Percentiles rank a stretch among this genome's conserved stretches.
These are phyloP conservation scores for Globomyces sp. DNA, from an alignment of 371 early-diverging fungal genomes.

Conservation along the genomic window DNA sequence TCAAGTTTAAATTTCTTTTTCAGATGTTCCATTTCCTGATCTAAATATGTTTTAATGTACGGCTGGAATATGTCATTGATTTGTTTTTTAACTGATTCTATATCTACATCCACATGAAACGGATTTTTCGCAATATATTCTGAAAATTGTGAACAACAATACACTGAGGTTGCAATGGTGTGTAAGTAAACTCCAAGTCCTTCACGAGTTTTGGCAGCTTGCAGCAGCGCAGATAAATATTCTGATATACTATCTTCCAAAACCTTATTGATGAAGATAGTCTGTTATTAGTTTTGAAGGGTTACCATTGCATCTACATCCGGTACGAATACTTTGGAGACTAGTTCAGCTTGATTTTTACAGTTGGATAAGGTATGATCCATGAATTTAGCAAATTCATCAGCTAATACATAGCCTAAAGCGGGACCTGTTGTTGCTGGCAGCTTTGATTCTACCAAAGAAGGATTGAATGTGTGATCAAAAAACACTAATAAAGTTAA, in stretches of 20 bases:
- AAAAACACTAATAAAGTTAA: conserved; percentile 61
- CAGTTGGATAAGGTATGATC: conserved; percentile 47
- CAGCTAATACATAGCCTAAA: conserved; percentile 47
- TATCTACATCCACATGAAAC: conserved; percentile 33
- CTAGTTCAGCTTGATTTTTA: conserved; percentile 61
- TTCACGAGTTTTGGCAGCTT: conserved; percentile 41
- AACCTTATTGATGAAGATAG: conserved; percentile 62
- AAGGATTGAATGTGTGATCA: conserved; percentile 62
- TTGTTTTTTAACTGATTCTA: conserved; percentile 28
- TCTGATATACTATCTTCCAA: conserved; percentile 72
- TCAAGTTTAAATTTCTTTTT: conserved; percentile 32
- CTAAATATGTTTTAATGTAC: conserved; percentile 43
- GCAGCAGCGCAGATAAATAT: conserved; percentile 57
- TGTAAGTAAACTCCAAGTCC: conserved; percentile 44
- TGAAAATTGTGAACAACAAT: conserved; percentile 50
- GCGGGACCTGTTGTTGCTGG: conserved; percentile 30
- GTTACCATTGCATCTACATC: conserved; percentile 51
- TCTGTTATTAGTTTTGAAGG: conserved; percentile 9
- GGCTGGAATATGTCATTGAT: conserved; percentile 35
- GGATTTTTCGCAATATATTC: conserved; percentile 37
- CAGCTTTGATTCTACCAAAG: conserved; percentile 37
- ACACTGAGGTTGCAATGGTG: conserved; percentile 48
- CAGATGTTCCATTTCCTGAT: conserved; percentile 45
- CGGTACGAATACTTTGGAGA: conserved; percentile 67
- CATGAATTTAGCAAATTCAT: conserved; percentile 55